Conservation (phyloP, 2,329 filamentous ascomycete genomes). For the Gnomoniopsis sp. region DNA sequence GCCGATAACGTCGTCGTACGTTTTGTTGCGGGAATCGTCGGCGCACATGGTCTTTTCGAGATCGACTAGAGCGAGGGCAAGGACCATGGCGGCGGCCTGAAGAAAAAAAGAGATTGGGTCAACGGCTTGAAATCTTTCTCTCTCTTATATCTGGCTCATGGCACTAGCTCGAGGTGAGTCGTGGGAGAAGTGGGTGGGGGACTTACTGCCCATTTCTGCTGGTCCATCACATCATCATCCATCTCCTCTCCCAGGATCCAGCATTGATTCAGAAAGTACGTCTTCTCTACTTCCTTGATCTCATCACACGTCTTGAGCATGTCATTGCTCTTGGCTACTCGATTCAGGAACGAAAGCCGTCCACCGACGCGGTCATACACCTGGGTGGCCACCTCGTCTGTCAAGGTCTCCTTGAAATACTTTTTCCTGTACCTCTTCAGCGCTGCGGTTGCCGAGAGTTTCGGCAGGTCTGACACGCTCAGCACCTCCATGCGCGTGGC, state of each 20-base stretch:
- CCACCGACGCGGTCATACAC: slow-evolving; percentile 88
- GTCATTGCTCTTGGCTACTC: slow-evolving; percentile 80
- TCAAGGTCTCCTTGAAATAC: slow-evolving; percentile 65
- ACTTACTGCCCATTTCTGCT: slow-evolving; percentile 85
- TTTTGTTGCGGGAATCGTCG: slow-evolving; percentile 30
- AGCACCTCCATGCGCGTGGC: slow-evolving; percentile 94
- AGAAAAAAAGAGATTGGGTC: background rate
- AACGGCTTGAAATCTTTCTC: background rate
- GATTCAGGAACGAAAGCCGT: slow-evolving; percentile 80
- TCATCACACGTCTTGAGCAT: slow-evolving; percentile 72
- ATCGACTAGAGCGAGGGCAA: slow-evolving; percentile 88
- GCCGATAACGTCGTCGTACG: slow-evolving; percentile 62
- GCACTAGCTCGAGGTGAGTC: background rate
- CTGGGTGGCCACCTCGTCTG: slow-evolving; percentile 59
- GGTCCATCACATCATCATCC: slow-evolving; percentile 66
- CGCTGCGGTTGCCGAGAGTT: slow-evolving; percentile 71
- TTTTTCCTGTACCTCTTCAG: slow-evolving; percentile 75
- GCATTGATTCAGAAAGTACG: slow-evolving; percentile 75
- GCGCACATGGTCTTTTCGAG: slow-evolving; percentile 65
- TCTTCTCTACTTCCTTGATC: slow-evolving; percentile 67
- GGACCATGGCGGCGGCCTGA: slow-evolving; percentile 85
- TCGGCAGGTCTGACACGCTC: slow-evolving; percentile 78
- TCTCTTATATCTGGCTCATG: background rate
- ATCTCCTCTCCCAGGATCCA: slow-evolving; percentile 70
- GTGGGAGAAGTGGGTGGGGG: too few species aligned